These are phyloP conservation scores for Termitomyces sp. DNA, from an alignment of 768 basidiomycete genomes.

Conservation along the genomic window DNA sequence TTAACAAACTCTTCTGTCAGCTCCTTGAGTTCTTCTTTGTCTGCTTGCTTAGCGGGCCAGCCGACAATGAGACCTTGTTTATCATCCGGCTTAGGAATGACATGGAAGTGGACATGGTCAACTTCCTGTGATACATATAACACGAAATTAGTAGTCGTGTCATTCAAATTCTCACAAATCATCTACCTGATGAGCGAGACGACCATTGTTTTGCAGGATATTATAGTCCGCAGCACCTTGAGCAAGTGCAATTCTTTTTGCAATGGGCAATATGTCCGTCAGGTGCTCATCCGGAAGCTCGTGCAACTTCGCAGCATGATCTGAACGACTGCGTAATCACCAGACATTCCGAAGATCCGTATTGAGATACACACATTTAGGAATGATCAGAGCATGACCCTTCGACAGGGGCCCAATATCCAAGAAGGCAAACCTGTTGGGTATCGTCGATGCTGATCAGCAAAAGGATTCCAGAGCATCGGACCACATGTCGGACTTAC, in stretches of 20 bases:
- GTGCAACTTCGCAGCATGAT: conserved; percentile 81
- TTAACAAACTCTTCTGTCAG: conserved; percentile 53
- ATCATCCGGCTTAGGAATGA: conserved; percentile 83
- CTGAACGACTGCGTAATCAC: conserved; percentile 29
- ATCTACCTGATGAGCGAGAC: conserved; percentile 56
- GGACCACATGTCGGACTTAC: conserved; percentile 31
- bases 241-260: conserved; percentile 84
- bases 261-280: conserved; percentile 67
- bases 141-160: background rate
- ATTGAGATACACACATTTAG: conserved; percentile 61
- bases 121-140: conserved; percentile 42
- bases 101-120: conserved; percentile 88
- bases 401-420: conserved; percentile 88
- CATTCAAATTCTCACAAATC: background rate
- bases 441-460: background rate
- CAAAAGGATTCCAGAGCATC: background rate
- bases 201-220: conserved; percentile 65
- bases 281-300: conserved; percentile 86
- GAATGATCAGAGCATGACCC: conserved; percentile 89
- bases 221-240: conserved; percentile 79
- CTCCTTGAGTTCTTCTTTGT: conserved; percentile 61
- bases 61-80: conserved; percentile 73
- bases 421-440: conserved; percentile 73
- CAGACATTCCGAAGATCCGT: background rate
- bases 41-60: conserved; percentile 62